Percentiles rank a stretch among this genome's conserved stretches.
These are phyloP conservation scores for Microbotryum saponariae DNA, from an alignment of 1,284 basidiomycete genomes.

Conservation along the genomic window DNA sequence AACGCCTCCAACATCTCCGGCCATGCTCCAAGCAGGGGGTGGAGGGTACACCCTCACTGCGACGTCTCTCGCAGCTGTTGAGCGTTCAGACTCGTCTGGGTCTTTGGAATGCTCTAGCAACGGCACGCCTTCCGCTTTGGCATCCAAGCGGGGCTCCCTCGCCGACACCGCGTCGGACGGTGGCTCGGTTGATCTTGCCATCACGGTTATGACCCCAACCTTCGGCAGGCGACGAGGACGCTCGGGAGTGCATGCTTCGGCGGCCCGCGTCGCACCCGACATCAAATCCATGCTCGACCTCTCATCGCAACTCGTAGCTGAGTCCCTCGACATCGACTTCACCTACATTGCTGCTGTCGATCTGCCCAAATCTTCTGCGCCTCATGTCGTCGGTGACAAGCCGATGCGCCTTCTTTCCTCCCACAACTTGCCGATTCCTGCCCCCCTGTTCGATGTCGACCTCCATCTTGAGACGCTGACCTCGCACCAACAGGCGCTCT, in stretches of 20 bases:
- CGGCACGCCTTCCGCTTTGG: neutral
- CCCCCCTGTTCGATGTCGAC: conserved; percentile 20
- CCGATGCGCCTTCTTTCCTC: conserved; percentile 14
- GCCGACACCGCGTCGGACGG: neutral
- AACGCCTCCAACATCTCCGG: conserved; percentile 22
- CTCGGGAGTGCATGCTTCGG: conserved; percentile 8
- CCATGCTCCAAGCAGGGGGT: neutral
- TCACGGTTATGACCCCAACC: conserved; percentile 6
- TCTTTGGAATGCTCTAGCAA: neutral
- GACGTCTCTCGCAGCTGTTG: neutral
- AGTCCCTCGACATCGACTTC: conserved; percentile 28
- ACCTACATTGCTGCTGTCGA: conserved; percentile 8
- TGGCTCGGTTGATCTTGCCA: neutral
- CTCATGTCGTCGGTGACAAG: neutral
- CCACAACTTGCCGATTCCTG: conserved; percentile 20
- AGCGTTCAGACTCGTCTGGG: neutral
- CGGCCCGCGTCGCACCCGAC: neutral
- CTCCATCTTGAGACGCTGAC: conserved; percentile 15
- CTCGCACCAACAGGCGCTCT: conserved; percentile 6
- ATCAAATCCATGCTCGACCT: conserved; percentile 23
- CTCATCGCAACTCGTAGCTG: conserved; percentile 25
- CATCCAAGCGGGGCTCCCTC: neutral
- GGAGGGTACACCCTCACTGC: neutral
- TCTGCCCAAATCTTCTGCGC: neutral
- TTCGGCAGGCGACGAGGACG: conserved; percentile 7